Conservation (phyloP, 2,329 filamentous ascomycete species). For the Zymoseptoria tritici region DNA sequence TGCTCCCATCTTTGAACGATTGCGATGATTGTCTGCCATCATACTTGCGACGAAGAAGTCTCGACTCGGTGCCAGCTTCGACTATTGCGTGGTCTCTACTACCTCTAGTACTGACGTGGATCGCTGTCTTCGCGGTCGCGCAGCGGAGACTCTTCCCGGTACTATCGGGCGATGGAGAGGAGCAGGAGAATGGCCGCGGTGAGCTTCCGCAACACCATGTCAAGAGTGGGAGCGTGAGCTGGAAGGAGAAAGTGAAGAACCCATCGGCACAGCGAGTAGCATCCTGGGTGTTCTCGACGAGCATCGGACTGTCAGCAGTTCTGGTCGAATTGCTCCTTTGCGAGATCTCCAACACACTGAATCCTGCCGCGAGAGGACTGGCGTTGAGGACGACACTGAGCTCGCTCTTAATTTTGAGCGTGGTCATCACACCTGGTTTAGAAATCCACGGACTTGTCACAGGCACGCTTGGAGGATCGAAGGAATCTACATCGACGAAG, state of each 20-base stretch:
- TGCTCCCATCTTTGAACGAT: conserved; percentile 33
- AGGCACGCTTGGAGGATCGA: conserved; percentile 52
- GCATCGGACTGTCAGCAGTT: conserved; percentile 68
- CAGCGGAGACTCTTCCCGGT: conserved; percentile 64
- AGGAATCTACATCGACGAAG: conserved; percentile 53
- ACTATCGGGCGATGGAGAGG: conserved; percentile 52
- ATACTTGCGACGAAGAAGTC: conserved; percentile 35
- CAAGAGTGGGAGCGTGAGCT: conserved; percentile 14
- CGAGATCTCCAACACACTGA: conserved; percentile 72
- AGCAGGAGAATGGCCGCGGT: conserved; percentile 55
- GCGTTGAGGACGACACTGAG: conserved; percentile 65
- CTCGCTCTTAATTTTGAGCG: conserved; percentile 62
- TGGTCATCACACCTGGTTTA: conserved; percentile 69
- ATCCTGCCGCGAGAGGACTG: conserved; percentile 57
- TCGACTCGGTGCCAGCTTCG: conserved; percentile 39
- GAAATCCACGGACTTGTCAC: conserved; percentile 53
- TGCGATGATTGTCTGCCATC: conserved; percentile 55
- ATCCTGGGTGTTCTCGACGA: conserved; percentile 61
- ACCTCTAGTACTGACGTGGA: conserved; percentile 66
- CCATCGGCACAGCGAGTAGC: conserved; percentile 33
- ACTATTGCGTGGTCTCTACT: conserved; percentile 53
- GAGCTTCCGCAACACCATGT: conserved; percentile 49
- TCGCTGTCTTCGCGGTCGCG: conserved; percentile 54
- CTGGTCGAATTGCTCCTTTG: conserved; percentile 75
- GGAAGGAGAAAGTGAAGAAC: conserved; percentile 13